Evolutionary conservation across 208 protist species (phyloP), one percentile per base, ranked within the genome.

Genomic region (Acanthamoeba quina): DNA sequence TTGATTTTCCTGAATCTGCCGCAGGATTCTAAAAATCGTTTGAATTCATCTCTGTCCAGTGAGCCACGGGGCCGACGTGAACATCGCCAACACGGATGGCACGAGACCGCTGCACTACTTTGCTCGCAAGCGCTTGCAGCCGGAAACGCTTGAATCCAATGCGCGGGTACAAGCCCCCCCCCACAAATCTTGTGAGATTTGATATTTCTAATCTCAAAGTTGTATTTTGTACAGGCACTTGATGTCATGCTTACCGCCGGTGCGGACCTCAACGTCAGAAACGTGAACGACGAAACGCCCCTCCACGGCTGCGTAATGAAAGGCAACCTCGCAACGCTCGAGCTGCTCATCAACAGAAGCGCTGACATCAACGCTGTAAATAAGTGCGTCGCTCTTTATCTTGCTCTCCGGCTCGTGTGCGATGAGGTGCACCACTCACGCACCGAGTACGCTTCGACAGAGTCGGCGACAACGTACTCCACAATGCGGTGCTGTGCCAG

Each of bases 81-180:
- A 56, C 19, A 3, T 15, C 7, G 29, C 13, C 15, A 92, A 92
- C 29, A n/a, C 56, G 21, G 88, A 92, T 78, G 62, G 88, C 2
- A 92, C 88, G 5, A 13, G 44, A 10, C 88, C 88, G n/a, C 7
- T 92, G 31, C 88, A 92, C 66, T 92, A 92, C 62, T 78, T 92
- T 47, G 34, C 88, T 58, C 54, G 83, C 31, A 58, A 66, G 24
- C 37, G 54, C 21, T 21, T 89, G n/a, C n/a, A 37, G 37, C 80
- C 80, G 1, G 80, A 89, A 0, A 89, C 80, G 29, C 80, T 89
- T 7, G 80, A 89, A 37, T 3, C 49, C 10, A 89, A 89, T 64
- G 80, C 54, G 29, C 49, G 56, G 4, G 80, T 89, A 68, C 26
- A 21, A 9, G n/a, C n/a, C n/a, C 62, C 62, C 62, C 64, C 64